Base-by-base conservation (phyloP, 768 basidiomycete genomes). In the Tulasnella sp. region DNA sequence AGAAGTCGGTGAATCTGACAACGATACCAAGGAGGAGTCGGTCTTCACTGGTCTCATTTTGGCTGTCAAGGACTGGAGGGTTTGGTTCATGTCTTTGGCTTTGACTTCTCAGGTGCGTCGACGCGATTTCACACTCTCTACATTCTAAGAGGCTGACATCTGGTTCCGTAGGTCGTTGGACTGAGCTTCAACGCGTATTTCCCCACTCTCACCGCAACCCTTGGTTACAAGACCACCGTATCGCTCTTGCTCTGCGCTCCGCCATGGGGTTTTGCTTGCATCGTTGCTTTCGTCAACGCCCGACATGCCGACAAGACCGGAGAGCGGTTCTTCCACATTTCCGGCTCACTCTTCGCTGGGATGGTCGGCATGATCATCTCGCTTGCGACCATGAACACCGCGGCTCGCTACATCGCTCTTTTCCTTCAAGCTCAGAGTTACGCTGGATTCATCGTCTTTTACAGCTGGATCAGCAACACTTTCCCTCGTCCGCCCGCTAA, bases 401-500 rank as follows among this genome's bases (percentile, higher is more conserved):
- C 85, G 2, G 85, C 87, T 37, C 88, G 91, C 36, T 93, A 93
- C 82, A 81, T 91, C 15, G 87, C 90, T 3, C 82, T 91, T 89
- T 93, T 94, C 82, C 82, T 94, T 58, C 91, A 93, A 88, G 90
- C 91, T 5, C 89, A 90, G 79, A 88, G 89, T 0, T 92, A 91
- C 79, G 85, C 90, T 0, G 92, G 88, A 5, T 92, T 91, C 82
- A 88, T 93, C 78, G 86, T 87, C 74, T 90, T 91, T 80, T 76
- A 71, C 76, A 76, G 76, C 58, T 83, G 83, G 88, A 84, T 87
- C 72, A 86, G 85, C 71, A 88, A 86, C 78, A 85, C 86, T 19
- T 85, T 97, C 83, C 89, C 93, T 36, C 88, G 89, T n/a, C 90
- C 94, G 34, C 87, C 93, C 5, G 89, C 91, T n/a, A 96, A 96